These are phyloP conservation scores for Pythium brachiatum DNA, from an alignment of 352 stramenopile species.

Conservation along the genomic window DNA sequence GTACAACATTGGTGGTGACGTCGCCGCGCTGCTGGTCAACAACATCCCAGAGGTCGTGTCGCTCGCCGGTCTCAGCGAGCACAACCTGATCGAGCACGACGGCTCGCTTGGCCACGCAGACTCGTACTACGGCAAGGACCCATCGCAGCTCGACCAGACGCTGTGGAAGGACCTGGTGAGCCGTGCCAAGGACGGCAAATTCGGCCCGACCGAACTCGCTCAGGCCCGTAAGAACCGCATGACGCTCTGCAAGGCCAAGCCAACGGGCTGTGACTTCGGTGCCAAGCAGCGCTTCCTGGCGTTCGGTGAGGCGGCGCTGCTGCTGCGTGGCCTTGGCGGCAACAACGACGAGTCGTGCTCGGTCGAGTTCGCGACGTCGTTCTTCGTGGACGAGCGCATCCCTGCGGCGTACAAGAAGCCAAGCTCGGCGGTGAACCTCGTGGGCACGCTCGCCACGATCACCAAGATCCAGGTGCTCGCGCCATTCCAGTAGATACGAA, in stretches of 20 bases:
- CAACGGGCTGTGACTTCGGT: slow-evolving; percentile 1
- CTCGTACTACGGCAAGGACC: slow-evolving; percentile 32
- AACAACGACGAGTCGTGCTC: slow-evolving; percentile 16
- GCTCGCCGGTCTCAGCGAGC: slow-evolving; percentile 35
- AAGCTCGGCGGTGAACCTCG: background rate
- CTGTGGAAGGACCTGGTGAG: slow-evolving; percentile 29
- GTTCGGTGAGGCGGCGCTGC: background rate
- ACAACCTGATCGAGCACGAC: slow-evolving; percentile 44
- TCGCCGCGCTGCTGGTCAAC: slow-evolving; percentile 15
- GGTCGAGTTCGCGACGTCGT: slow-evolving; percentile 19
- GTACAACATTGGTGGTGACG: slow-evolving; percentile 22
- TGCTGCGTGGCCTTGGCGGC: slow-evolving; percentile 8
- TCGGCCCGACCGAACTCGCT: background rate
- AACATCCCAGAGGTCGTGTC: slow-evolving; percentile 18
- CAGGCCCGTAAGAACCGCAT: slow-evolving; percentile 5
- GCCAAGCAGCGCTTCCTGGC: background rate
- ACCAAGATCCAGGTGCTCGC: slow-evolving; percentile 12
- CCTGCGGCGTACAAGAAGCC: slow-evolving; percentile 10
- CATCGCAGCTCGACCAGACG: slow-evolving; percentile 23
- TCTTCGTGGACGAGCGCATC: slow-evolving; percentile 28
- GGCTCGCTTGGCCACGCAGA: too few relatives aligned
- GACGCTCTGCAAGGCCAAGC: background rate
- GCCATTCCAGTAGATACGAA: slow-evolving; percentile 8
- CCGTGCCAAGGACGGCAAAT: slow-evolving; percentile 8
- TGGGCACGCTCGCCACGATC: background rate